Conservation (phyloP, 352 stramenopile genomes). For the Globisporangium echinulatum region DNA sequence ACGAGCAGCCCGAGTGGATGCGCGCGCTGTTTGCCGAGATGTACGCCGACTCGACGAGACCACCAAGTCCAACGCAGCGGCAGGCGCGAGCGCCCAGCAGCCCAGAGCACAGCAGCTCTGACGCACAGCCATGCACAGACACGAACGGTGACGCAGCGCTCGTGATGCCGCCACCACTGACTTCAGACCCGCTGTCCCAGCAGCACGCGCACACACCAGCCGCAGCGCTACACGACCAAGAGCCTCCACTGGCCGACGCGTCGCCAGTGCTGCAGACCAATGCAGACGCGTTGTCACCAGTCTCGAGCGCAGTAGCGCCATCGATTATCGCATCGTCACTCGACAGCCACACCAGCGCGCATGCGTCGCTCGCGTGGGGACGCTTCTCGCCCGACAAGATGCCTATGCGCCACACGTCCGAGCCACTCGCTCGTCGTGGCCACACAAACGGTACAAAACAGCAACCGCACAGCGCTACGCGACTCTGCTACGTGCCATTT, state of each 20-base stretch:
- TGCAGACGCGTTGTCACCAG: too few relatives aligned
- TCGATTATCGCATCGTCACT: slow-evolving; percentile 1
- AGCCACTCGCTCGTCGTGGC: slow-evolving; percentile 4
- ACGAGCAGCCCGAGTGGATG: slow-evolving; percentile 6
- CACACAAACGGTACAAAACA: neutral
- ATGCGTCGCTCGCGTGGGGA: slow-evolving; percentile 25
- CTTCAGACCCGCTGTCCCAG: too few relatives aligned
- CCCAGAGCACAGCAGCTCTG: neutral
- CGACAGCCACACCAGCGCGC: slow-evolving; percentile 1
- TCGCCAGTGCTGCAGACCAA: neutral
- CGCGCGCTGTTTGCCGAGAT: slow-evolving; percentile 1
- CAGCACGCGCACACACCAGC: neutral
- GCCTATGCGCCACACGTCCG: slow-evolving; percentile 14
- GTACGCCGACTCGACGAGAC: neutral
- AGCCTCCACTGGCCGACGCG: neutral
- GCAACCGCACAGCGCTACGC: neutral
- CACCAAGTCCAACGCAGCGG: neutral
- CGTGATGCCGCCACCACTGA: neutral
- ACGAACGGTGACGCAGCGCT: too few relatives aligned
- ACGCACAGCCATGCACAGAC: too few relatives aligned
- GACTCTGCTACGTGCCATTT: slow-evolving; percentile 11
- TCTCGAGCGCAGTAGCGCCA: neutral
- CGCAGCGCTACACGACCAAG: neutral
- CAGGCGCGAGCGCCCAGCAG: neutral
- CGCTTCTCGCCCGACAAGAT: slow-evolving; percentile 50